Base-by-base conservation (phyloP, 441 rosid species). In the Pelargonium australe region DNA sequence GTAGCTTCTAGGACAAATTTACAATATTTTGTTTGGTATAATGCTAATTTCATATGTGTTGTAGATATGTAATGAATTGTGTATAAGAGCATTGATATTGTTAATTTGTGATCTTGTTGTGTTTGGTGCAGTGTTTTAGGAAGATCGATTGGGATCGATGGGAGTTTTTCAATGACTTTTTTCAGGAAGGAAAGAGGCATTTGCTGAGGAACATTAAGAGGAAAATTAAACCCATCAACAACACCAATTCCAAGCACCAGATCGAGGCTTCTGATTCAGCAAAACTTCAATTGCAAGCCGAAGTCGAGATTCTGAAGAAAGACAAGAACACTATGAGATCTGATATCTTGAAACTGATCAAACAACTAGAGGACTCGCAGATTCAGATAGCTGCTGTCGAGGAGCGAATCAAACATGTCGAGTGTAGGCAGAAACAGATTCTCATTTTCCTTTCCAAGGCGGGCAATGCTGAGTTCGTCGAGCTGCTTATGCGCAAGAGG, bases 71-170 rank as follows among this genome's bases (percentile, higher is more conserved):
- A 43, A 43, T 43, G 45, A 5, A 43, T 43, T 43, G 45, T 5
- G 7, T 43, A 7, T 43, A 20, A 20, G 23, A 20, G 23, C 23
- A 20, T 20, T 20, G 23, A 20, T 20, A 20, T 20, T 20, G 23
- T 20, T 20, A 20, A 20, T 20, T 20, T 20, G 23, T 10, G 45
- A 43, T 43, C 1, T 1, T 43, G 7, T 43, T 43, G 7, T 43
- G 10, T 43, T 57, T 75, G 72, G n/a, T 72, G 68, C 79, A 91
- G 97, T 93, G 96, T 2, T 93, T 93, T 74, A 84, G 91, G 71
- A 93, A 93, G 83, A 81, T 87, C 8, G 95, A 91, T 74, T 82
- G 92, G 28, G 97, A 90, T 49, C 81, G 81, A 72, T 91, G 96
- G 95, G 96, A 87, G 64, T 93, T 91, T 76, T 85, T 91, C 8